Evolutionary conservation across 495 filamentous ascomycete species (phyloP), one percentile per base, ranked within the genome.

Genomic region (Tuber umbilicatum): DNA sequence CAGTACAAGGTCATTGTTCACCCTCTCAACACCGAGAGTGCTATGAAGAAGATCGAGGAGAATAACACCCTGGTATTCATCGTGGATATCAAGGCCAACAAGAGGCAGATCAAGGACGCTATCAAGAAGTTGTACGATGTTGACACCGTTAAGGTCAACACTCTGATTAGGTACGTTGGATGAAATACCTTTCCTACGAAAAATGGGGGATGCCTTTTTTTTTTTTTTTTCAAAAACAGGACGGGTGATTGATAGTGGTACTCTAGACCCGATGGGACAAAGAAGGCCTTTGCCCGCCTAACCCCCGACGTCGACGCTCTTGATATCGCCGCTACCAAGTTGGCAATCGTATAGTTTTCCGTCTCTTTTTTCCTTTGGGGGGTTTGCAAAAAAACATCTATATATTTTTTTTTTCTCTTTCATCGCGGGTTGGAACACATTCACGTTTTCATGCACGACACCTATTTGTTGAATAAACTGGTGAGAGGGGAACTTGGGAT

Each of bases 41-140:
- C 95, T 83, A 97, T 99, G 93, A 99, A 99, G 93, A 97, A 97
- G 91, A 97, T 98, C 79, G 96, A 98, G 90, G 95, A 98, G 91
- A 92, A 98, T 89, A 97, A 99, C 89, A 97, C 95, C 81, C 88
- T 98, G 37, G 96, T 98, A 81, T 98, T 99, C 88, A 97, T 98
- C 83, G 94, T 97, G 83, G 93, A 99, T 80, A 89, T 93, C 84
- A 97, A 97, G 92, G 89, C 93, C 83, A 99, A 99, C 89, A 99
- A 99, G 92, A 90, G 94, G 83, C 95, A 99, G 90, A 99, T 99
- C 87, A 97, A 97, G 90, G 88, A 89, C 82, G 92, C 95, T 77
- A 88, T 99, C 79, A 99, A 99, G 93, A 97, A 94, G 91, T 90
- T 98, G 80, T 99, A 99, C 86, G 94, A 98, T 86, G 94, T 99